A percentile compares a stretch with the other conserved stretches of the same genome.
Evolutionary conservation across 2,329 filamentous ascomycete genomes (phyloP).

Genomic region (Fusarium goolgardi): DNA sequence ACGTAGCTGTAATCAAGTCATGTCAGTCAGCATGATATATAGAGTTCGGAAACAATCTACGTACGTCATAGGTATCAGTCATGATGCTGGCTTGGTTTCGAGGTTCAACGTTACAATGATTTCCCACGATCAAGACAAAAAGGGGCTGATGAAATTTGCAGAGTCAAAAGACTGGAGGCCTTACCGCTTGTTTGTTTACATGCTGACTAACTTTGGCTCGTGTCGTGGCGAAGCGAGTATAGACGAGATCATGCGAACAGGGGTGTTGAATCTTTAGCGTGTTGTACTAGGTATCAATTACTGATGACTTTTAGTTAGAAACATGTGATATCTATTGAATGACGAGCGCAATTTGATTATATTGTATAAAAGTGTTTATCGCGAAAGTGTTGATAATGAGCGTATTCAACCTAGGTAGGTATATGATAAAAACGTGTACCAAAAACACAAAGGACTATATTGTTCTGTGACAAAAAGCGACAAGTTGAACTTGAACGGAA

Average conservation of each 20-base stretch:
- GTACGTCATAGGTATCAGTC: slow-evolving; percentile 6
- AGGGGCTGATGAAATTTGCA: slow-evolving; percentile 2
- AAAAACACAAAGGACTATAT: neutral
- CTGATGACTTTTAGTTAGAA: neutral
- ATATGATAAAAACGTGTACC: neutral
- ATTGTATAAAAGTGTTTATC: neutral
- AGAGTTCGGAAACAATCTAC: neutral
- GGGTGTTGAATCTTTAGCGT: neutral
- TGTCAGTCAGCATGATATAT: neutral
- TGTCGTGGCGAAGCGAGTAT: slow-evolving; percentile 4
- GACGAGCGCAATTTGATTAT: neutral
- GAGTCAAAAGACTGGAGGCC: slow-evolving; percentile 2
- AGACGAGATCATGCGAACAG: slow-evolving; percentile 8
- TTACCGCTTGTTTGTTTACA: slow-evolving; percentile 7
- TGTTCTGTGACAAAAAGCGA: neutral
- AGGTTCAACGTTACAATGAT: neutral
- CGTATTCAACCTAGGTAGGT: neutral
- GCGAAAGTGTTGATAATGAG: neutral
- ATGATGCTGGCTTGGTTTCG: neutral
- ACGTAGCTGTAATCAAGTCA: neutral
- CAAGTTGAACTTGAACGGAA: neutral
- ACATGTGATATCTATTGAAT: too few species aligned
- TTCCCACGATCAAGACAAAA: neutral
- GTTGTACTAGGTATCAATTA: neutral
- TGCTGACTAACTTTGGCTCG: slow-evolving; percentile 11